Base-by-base conservation (phyloP, 2,329 filamentous ascomycete genomes). In the Clonostachys sp. region DNA sequence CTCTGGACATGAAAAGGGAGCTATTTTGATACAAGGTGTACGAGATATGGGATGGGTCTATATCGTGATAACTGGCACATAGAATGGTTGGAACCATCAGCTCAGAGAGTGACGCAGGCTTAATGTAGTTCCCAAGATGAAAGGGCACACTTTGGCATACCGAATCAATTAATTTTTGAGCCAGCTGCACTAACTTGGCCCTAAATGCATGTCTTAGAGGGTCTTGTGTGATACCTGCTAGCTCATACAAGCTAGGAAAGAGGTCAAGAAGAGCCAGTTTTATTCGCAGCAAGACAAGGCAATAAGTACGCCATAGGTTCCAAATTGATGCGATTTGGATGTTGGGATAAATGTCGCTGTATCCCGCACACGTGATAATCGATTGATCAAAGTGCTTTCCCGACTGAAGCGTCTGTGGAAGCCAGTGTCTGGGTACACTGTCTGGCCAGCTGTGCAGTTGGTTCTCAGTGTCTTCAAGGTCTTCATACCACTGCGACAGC, bases 281-380 rank as follows among this genome's bases (percentile, higher is more conserved):
- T 44, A 53, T 46, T 42, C 40, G 49, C 47, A 53, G 33, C 43
- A 51, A 36, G 45, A 51, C 46, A 39, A 53, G 47, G 42, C 45
- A 50, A 45, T 42, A 53, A 41, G 47, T 41, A 30, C 50, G 49
- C 51, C 52, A 54, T 44, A 50, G 44, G 45, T 54, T 54, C 52
- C 52, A 54, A 42, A 52, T 50, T 34, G 46, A 52, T 35, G 52
- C 52, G 43, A 54, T 54, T 46, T 54, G 52, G 45, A 50, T 48
- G 30, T 46, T 50, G 17, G 50, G 50, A 42, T 52, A 54, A 45
- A 54, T 46, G 48, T 54, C 50, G 48, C 50, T 50, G 40, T 43
- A 40, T 33, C 49, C 41, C n/a, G 45, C 42, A 44, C 50, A 51
- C 18, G 44, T 42, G 33, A 50, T 38, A 46, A 35, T 14, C 43